A percentile compares a stretch with the other conserved stretches of the same genome.
These are phyloP conservation scores for Vaccinium vitisidaea DNA, from an alignment of 148 eudicot species.

Conservation along the genomic window DNA sequence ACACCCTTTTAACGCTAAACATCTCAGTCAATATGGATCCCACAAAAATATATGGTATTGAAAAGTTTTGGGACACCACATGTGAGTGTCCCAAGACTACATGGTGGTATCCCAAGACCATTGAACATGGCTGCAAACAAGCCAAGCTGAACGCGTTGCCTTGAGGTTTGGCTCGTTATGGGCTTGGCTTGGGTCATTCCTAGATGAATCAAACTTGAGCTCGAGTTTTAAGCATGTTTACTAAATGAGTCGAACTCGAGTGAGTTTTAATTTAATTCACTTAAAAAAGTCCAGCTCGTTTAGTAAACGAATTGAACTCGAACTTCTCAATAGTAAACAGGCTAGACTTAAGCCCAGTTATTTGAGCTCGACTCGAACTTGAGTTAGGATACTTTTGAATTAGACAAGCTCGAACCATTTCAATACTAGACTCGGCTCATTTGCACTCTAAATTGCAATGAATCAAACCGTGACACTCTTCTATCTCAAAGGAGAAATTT, in stretches of 20 bases:
- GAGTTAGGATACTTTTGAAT: background rate
- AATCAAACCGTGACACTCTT: too few relatives aligned
- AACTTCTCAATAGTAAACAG: background rate
- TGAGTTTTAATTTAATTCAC: too few relatives aligned
- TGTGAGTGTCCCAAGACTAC: too few relatives aligned
- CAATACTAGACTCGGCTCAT: background rate
- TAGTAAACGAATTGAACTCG: too few relatives aligned
- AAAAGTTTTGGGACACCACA: background rate
- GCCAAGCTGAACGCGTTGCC: accelerated
- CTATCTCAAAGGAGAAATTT: too few relatives aligned
- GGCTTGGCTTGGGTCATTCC: background rate
- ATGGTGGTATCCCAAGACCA: background rate
- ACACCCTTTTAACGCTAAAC: background rate
- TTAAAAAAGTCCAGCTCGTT: too few relatives aligned
- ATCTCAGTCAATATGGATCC: background rate
- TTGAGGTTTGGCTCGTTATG: background rate
- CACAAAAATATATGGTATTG: background rate
- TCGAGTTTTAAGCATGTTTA: too few relatives aligned
- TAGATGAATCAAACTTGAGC: background rate
- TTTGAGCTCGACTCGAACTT: too few relatives aligned
- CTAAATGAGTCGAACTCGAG: too few relatives aligned
- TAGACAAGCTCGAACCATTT: background rate
- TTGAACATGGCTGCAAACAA: too few relatives aligned
- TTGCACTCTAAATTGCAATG: background rate
- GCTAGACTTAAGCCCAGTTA: too few relatives aligned